phyloP scores from a whole-genome alignment of 2,329 filamentous ascomycete genomes.

The Cephalotrichum gorgonifer region DNA sequence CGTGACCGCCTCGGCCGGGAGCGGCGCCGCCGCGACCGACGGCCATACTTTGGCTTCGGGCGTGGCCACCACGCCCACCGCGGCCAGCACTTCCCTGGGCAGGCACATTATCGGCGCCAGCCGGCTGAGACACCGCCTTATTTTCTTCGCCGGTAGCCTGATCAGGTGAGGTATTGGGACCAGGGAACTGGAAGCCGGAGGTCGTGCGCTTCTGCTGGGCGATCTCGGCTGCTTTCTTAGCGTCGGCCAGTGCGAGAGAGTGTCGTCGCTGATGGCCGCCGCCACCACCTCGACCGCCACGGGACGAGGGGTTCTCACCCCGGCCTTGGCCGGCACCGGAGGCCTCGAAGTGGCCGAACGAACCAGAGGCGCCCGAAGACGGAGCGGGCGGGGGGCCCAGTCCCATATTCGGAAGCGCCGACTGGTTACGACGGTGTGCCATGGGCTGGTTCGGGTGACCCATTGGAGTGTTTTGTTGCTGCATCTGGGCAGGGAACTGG shows the following conservation, averaged over 20 bases:
- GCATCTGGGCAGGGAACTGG: slow-evolving; percentile 75
- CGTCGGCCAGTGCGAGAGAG: slow-evolving; percentile 87
- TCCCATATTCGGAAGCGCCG: slow-evolving; percentile 83
- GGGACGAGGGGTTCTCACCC: slow-evolving; percentile 49
- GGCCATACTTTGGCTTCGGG: slow-evolving; percentile 87
- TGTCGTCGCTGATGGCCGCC: slow-evolving; percentile 87
- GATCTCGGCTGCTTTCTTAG: slow-evolving; percentile 93
- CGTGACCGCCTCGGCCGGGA: slow-evolving; percentile 61
- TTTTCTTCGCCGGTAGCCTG: slow-evolving; percentile 45
- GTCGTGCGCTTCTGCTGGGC: slow-evolving; percentile 95
- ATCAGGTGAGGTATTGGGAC: slow-evolving; percentile 56
- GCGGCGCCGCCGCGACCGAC: slow-evolving; percentile 59
- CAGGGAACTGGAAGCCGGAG: slow-evolving; percentile 88
- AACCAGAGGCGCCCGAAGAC: slow-evolving; percentile 77
- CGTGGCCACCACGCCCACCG: slow-evolving; percentile 52
- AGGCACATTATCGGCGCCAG: slow-evolving; percentile 20
- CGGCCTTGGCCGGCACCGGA: slow-evolving; percentile 43
- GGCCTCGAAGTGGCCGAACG: slow-evolving; percentile 70
- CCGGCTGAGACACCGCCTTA: slow-evolving; percentile 19
- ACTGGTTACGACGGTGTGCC: slow-evolving; percentile 95
- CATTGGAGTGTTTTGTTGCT: slow-evolving; percentile 64
- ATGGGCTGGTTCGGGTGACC: slow-evolving; percentile 67
- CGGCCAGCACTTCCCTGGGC: slow-evolving; percentile 28
- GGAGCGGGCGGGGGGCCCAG: slow-evolving; percentile 85
- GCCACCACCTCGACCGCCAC: slow-evolving; percentile 64